A percentile compares a stretch with the other conserved stretches of the same genome.
Conservation (phyloP, 306 rosid species). For the Cicer chorassanicum region DNA sequence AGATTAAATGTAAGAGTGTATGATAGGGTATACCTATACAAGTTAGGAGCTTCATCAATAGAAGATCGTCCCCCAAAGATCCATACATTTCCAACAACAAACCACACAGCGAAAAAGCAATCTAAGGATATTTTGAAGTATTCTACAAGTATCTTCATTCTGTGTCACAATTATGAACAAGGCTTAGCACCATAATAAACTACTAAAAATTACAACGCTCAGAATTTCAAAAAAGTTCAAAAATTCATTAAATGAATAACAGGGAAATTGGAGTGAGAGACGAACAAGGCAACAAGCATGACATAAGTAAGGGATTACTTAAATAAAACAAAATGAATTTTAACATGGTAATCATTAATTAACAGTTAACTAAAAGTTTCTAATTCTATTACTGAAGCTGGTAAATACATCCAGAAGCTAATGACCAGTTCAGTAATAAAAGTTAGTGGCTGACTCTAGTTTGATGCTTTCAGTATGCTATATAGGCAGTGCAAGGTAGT, state of each 20-base stretch:
- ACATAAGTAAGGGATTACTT: constrained; percentile 17
- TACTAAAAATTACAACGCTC: constrained; percentile 36
- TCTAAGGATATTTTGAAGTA: constrained; percentile 92
- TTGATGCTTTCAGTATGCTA: constrained; percentile 25
- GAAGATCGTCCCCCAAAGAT: constrained; percentile 93
- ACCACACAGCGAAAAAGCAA: constrained; percentile 98
- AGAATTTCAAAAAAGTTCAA: constrained; percentile 16
- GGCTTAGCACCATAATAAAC: constrained; percentile 41
- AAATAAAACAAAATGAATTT: constrained; percentile 2
- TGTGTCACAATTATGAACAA: constrained; percentile 49
- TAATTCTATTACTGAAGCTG: constrained; percentile 14
- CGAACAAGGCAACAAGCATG: constrained; percentile 23
- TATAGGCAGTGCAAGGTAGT: constrained; percentile 18
- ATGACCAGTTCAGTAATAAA: neutral
- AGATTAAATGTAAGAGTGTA: constrained; percentile 25
- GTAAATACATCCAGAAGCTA: constrained; percentile 9
- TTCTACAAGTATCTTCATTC: constrained; percentile 78
- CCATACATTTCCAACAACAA: constrained; percentile 98
- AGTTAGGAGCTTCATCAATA: constrained; percentile 75
- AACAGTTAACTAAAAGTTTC: constrained; percentile 6
- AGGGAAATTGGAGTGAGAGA: constrained; percentile 3
- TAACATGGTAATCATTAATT: constrained; percentile 1
- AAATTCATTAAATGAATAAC: constrained; percentile 17
- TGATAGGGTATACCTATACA: constrained; percentile 75
- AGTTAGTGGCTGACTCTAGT: neutral